Percentiles rank a stretch among this genome's conserved stretches.
These are phyloP conservation scores for Eutrema heterophyllum DNA, from an alignment of 345 rosid genomes.

Conservation along the genomic window DNA sequence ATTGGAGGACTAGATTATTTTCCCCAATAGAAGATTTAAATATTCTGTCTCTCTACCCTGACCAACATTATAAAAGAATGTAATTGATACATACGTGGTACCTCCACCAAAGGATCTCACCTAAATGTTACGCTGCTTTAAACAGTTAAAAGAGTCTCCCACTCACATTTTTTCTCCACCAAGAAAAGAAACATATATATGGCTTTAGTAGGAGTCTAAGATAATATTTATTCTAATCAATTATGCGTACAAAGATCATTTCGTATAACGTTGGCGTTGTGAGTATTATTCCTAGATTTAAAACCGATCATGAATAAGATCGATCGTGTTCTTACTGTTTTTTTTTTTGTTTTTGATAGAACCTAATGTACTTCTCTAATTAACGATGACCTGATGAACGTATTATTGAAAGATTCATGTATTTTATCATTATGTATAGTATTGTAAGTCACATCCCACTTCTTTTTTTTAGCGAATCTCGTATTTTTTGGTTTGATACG, in stretches of 20 bases:
- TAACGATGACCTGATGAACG: too few species aligned
- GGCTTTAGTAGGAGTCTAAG: neutral
- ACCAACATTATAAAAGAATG: neutral
- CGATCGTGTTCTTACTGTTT: too few species aligned
- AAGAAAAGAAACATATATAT: neutral
- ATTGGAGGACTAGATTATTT: neutral
- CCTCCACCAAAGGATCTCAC: constrained; percentile 10
- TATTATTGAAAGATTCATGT: too few species aligned
- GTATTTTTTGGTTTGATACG: too few species aligned
- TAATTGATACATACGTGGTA: constrained; percentile 16
- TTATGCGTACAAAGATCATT: neutral
- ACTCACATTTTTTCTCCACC: neutral
- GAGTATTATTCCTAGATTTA: neutral
- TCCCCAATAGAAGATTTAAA: neutral
- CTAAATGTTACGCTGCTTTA: neutral
- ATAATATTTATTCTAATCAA: neutral
- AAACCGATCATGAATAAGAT: neutral
- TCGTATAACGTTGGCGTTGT: neutral
- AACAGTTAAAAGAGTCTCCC: neutral
- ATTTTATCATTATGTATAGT: too few species aligned
- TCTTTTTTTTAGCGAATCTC: too few species aligned
- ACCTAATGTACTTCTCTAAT: too few species aligned
- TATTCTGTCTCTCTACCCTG: neutral
- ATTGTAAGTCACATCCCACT: too few species aligned
- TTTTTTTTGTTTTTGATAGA: too few species aligned